phyloP scores from a whole-genome alignment of 306 rosid genomes.

The Malus orientalis region DNA sequence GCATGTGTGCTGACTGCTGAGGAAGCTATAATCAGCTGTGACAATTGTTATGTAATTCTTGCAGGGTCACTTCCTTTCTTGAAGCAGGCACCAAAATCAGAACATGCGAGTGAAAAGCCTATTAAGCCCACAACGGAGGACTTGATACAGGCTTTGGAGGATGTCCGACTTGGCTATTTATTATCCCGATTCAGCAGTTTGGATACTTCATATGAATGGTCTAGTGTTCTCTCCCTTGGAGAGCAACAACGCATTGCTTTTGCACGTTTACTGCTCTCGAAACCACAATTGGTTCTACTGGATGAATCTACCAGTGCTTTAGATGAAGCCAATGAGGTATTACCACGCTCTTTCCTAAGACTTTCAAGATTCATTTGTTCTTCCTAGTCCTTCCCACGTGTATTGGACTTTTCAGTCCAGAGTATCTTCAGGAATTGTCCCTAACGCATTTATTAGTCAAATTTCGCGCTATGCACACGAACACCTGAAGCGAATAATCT shows the following conservation, averaged over 20 bases:
- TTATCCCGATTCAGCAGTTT: slow-evolving; percentile 62
- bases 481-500: not conserved
- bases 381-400: too few species aligned
- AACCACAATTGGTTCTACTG: slow-evolving; percentile 67
- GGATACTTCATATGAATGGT: slow-evolving; percentile 84
- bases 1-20: not conserved
- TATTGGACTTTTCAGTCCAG: too few species aligned
- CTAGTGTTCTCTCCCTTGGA: slow-evolving; percentile 96
- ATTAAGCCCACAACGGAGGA: slow-evolving; percentile 65
- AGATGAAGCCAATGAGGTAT: slow-evolving; percentile 93
- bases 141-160: slow-evolving; percentile 59
- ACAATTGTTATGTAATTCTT: slow-evolving; percentile 1
- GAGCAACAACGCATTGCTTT: slow-evolving; percentile 98
- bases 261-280: slow-evolving; percentile 83
- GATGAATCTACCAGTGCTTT: slow-evolving; percentile 95
- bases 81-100: slow-evolving; percentile 32
- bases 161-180: slow-evolving; percentile 73
- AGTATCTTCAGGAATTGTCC: not conserved
- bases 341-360: not conserved
- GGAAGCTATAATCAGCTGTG: not conserved
- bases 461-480: not conserved
- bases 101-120: slow-evolving; percentile 24
- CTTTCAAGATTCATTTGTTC: not conserved
- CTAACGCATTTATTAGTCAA: not conserved
- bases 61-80: slow-evolving; percentile 76